Percentiles rank a stretch among this genome's conserved stretches.
These are phyloP conservation scores for Stachybotrys chartarum DNA, from an alignment of 2,329 filamentous ascomycete genomes.

Conservation along the genomic window DNA sequence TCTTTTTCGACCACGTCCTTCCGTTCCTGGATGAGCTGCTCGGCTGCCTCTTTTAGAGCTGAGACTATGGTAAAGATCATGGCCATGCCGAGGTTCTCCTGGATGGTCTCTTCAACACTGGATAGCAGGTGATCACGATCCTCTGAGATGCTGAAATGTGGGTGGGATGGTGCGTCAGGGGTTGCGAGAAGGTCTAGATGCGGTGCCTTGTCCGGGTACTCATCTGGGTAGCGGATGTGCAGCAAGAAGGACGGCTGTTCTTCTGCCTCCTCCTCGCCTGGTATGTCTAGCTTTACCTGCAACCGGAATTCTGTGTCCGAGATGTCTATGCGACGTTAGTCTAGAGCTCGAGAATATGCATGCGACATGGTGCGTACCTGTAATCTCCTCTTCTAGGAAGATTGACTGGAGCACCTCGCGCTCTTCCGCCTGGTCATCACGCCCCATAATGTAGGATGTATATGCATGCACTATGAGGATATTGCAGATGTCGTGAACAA, in stretches of 20 bases:
- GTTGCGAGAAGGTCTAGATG: conserved; percentile 71
- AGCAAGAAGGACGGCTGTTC: conserved; percentile 70
- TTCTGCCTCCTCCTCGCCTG: conserved; percentile 53
- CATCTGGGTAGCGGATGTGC: conserved; percentile 80
- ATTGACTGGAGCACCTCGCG: conserved; percentile 97
- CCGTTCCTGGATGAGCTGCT: conserved; percentile 71
- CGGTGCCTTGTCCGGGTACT: conserved; percentile 84
- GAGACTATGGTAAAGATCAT: conserved; percentile 94
- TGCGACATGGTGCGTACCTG: conserved; percentile 45
- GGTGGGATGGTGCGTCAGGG: conserved; percentile 61
- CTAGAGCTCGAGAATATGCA: neutral
- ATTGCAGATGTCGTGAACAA: too few relatives aligned
- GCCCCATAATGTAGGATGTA: conserved; percentile 41
- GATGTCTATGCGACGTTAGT: conserved; percentile 54
- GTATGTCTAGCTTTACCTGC: conserved; percentile 74
- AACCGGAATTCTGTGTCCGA: conserved; percentile 86
- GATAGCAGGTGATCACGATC: conserved; percentile 72
- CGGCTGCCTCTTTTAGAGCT: conserved; percentile 83
- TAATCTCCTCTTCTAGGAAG: conserved; percentile 87
- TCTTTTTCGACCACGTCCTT: conserved; percentile 54
- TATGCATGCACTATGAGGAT: too few relatives aligned
- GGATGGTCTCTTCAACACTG: conserved; percentile 65
- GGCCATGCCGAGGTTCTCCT: conserved; percentile 93
- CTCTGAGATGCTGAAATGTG: conserved; percentile 69
- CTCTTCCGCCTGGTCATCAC: conserved; percentile 91